Evolutionary conservation across 225 moss, liverwort and hornwort species (phyloP).

Genomic region (Rhytidiadelphus loreus): DNA sequence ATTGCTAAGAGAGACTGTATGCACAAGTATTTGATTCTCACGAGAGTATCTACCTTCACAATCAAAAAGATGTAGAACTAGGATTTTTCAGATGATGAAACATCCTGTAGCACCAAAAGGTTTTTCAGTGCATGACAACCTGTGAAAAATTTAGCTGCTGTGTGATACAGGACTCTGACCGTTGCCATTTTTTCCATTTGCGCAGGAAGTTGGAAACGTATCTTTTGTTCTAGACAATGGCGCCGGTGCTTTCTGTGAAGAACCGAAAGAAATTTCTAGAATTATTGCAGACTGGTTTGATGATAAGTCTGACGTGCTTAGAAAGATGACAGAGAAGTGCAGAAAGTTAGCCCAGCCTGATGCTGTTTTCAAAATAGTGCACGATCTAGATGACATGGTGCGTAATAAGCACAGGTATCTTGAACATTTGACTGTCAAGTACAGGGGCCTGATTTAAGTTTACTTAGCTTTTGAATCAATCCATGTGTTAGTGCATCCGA

Average conservation of each 20-base stretch:
- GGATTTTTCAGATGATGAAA: not conserved
- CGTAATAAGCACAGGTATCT: conserved; percentile 29
- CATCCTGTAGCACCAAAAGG: not conserved
- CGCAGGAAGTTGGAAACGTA: conserved; percentile 97
- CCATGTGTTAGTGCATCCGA: not conserved
- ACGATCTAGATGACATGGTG: conserved; percentile 82
- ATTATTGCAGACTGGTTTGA: conserved; percentile 87
- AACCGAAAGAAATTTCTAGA: conserved; percentile 63
- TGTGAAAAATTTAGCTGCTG: not conserved
- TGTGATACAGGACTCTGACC: not conserved
- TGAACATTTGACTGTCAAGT: conserved; percentile 37
- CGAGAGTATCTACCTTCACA: not conserved
- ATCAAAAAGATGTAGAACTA: not conserved
- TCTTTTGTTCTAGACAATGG: conserved; percentile 87
- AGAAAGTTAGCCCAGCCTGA: conserved; percentile 71
- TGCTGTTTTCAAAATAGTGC: conserved; percentile 97
- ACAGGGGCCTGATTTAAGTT: conserved; percentile 25
- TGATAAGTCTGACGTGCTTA: conserved; percentile 50
- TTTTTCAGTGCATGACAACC: not conserved
- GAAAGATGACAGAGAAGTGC: conserved; percentile 63
- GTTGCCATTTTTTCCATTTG: not conserved
- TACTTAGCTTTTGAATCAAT: not conserved
- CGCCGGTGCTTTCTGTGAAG: conserved; percentile 74
- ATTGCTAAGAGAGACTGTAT: not conserved
- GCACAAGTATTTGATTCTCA: not conserved